Evolutionary conservation across 1,284 basidiomycete genomes (phyloP), one percentile per base, ranked within the genome.

Genomic region (Trametes hirsuta): DNA sequence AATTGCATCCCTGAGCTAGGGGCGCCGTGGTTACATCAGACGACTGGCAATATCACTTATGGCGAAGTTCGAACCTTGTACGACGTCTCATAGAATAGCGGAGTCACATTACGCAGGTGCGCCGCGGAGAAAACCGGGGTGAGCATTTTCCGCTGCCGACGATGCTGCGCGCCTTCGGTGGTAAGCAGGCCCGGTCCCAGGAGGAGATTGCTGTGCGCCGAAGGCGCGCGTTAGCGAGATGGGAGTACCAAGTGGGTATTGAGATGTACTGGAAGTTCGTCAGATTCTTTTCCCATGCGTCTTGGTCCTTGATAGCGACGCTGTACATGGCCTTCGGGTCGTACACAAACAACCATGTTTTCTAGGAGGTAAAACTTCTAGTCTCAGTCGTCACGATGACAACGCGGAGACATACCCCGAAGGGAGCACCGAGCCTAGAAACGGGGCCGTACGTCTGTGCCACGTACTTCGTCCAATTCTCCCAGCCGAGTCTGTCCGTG

Each of bases 241-340:
- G 24, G 14, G 39, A 35, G 1, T 4, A 52, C 34, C 3, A 15
- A 14, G 37, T 18, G 5, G 36, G 18, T 4, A 47, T 44, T 6
- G 14, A 11, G 45, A 24, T 24, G 34, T 47, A 55, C 53, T 37
- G 24, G 36, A 47, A 30, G 34, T 25, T 39, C 4, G 24, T 11
- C 21, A 24, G 18, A 22, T 36, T 47, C 41, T 72, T 67, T 22
- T 68, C 67, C 51, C 68, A 75, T 25, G 59, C 54, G 15, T 70
- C 57, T 47, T 70, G 68, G 35, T 76, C 74, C 54, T 73, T 74
- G 14, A 73, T 60, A 6, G 73, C 21, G 12, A 76, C 67, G 36
- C 61, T 66, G 39, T 71, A 66, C 37, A 73, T 53, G 0, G 72
- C 72, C 22, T 46, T 54, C 2, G 71, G 69, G 34, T 73, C 70